phyloP scores from a whole-genome alignment of 2,329 filamentous ascomycete genomes.

The Tolypocladium ovalisporum region DNA sequence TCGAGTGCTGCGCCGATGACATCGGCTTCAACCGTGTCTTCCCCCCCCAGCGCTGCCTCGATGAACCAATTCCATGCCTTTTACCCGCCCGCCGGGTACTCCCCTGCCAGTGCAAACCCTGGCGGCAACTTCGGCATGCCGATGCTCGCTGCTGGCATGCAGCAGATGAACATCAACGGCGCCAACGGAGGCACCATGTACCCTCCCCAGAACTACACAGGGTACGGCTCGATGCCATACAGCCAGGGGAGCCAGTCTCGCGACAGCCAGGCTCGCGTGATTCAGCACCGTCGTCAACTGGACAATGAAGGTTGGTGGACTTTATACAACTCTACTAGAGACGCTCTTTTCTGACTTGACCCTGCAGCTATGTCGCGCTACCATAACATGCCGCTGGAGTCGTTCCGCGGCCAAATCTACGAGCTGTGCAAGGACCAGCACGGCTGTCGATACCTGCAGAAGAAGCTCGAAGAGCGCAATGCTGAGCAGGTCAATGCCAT shows the following conservation, averaged over 20 bases:
- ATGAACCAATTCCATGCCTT: conserved; percentile 19
- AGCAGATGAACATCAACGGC: conserved; percentile 48
- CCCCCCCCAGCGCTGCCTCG: conserved; percentile 11
- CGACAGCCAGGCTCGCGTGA: conserved; percentile 67
- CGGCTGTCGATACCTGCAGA: conserved; percentile 91
- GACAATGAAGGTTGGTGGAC: conserved; percentile 54
- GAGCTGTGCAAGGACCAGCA: conserved; percentile 94
- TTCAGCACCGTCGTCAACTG: conserved; percentile 63
- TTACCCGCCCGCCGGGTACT: conserved; percentile 19
- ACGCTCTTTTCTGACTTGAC: conserved; percentile 15
- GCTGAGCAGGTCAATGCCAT: conserved; percentile 82
- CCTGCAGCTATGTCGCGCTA: conserved; percentile 61
- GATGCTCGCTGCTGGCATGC: conserved; percentile 58
- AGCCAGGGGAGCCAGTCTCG: conserved; percentile 44
- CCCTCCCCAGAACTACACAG: conserved; percentile 44
- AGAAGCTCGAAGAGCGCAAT: conserved; percentile 87
- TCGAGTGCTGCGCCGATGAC: conserved; percentile 15
- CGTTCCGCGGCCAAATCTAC: conserved; percentile 75
- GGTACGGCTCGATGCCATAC: conserved; percentile 41
- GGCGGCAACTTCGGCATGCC: conserved; percentile 16
- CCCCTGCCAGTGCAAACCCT: conserved; percentile 12
- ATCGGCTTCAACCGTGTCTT: conserved; percentile 12
- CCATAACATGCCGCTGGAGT: conserved; percentile 71
- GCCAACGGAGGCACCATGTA: conserved; percentile 35
- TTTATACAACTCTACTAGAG: too few relatives aligned